Evolutionary conservation across 2,329 filamentous ascomycete species (phyloP).

Genomic region (Aspergillus sp.): DNA sequence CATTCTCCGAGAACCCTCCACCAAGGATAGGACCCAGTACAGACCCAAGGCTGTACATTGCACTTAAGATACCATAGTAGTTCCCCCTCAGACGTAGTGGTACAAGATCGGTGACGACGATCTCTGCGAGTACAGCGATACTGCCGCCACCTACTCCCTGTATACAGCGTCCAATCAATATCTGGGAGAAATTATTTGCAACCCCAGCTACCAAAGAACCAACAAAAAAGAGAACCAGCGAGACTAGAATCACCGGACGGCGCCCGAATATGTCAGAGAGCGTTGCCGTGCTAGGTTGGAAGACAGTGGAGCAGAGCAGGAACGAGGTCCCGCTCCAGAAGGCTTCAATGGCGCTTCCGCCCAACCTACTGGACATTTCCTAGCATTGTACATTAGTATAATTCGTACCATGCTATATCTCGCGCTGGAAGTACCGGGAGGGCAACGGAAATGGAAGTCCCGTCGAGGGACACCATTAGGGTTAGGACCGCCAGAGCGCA

Average conservation of each 20-base stretch:
- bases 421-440: slow-evolving; percentile 41
- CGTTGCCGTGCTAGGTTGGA: slow-evolving; percentile 54
- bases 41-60: slow-evolving; percentile 38
- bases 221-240: slow-evolving; percentile 50
- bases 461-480: slow-evolving; percentile 65
- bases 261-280: slow-evolving; percentile 56
- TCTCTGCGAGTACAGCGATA: slow-evolving; percentile 40
- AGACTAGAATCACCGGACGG: slow-evolving; percentile 40
- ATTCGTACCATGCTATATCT: not conserved
- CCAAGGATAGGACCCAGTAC: slow-evolving; percentile 48
- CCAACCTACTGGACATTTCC: slow-evolving; percentile 53
- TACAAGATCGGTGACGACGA: slow-evolving; percentile 50
- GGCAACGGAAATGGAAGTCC: slow-evolving; percentile 64
- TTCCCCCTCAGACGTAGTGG: slow-evolving; percentile 37
- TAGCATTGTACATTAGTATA: slow-evolving; percentile 12
- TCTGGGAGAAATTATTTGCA: slow-evolving; percentile 43
- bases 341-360: slow-evolving; percentile 59
- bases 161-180: slow-evolving; percentile 57
- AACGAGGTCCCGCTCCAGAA: slow-evolving; percentile 74
- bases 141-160: slow-evolving; percentile 56
- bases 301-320: slow-evolving; percentile 59
- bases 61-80: slow-evolving; percentile 25
- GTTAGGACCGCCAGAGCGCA: slow-evolving; percentile 48
- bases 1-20: slow-evolving; percentile 25
- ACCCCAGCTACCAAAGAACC: slow-evolving; percentile 55